Conservation (phyloP, 73 alveolate genomes). For the Strombidium stylifer region DNA sequence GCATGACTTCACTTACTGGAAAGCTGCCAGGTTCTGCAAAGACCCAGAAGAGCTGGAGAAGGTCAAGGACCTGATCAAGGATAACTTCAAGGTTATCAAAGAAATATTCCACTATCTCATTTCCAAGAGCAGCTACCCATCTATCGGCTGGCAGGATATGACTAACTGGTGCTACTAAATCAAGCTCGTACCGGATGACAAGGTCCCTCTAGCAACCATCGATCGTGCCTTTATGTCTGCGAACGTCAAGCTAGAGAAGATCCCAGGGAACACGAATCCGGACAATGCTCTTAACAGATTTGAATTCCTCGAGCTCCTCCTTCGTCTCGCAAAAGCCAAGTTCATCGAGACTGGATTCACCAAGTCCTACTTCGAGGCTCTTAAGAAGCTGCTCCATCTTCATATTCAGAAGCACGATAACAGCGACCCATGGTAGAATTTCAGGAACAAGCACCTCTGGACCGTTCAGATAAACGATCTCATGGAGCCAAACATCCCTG, state of each 20-base stretch:
- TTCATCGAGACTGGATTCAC: constrained; percentile 45
- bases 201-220: constrained; percentile 47
- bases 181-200: constrained; percentile 24
- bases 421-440: constrained; percentile 36
- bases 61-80: not conserved
- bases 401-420: constrained; percentile 14
- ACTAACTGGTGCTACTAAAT: constrained; percentile 20
- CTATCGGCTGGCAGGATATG: constrained; percentile 41
- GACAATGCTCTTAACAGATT: constrained; percentile 51
- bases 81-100: constrained; percentile 18
- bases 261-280: constrained; percentile 44
- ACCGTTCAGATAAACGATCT: constrained; percentile 55
- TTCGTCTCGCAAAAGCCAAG: constrained; percentile 50
- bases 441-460: constrained; percentile 48
- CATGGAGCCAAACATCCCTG: constrained; percentile 37
- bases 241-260: constrained; percentile 30
- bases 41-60: constrained; percentile 47
- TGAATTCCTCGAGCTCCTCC: constrained; percentile 57
- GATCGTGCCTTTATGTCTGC: constrained; percentile 58
- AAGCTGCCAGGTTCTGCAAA: constrained; percentile 52
- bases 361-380: constrained; percentile 35
- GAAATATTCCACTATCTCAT: constrained; percentile 33
- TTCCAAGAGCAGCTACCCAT: constrained; percentile 43
- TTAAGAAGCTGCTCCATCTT: constrained; percentile 32
- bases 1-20: constrained; percentile 46